phyloP scores from a whole-genome alignment of 306 rosid species.

The Hylodesmum podocarpum region DNA sequence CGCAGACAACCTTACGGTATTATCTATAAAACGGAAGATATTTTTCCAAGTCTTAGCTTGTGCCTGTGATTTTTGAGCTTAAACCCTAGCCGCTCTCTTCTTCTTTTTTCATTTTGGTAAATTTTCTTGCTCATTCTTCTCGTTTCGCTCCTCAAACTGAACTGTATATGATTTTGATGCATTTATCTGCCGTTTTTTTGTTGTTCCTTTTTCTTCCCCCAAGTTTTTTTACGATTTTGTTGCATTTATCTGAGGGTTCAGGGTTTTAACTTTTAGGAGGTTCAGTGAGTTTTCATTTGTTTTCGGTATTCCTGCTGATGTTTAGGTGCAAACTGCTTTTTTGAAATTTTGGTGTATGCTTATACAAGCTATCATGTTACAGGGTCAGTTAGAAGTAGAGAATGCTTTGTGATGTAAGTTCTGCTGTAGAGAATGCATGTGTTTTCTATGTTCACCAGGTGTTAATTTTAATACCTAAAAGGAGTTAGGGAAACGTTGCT shows the following conservation, averaged over 20 bases:
- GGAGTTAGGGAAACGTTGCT: neutral
- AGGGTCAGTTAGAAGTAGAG: neutral
- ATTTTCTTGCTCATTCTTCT: neutral
- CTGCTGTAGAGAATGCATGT: neutral
- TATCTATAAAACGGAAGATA: constrained; percentile 25
- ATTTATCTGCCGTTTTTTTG: neutral
- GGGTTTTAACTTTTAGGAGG: neutral
- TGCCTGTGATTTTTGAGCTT: constrained; percentile 5
- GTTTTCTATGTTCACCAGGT: neutral
- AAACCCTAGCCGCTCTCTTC: constrained; percentile 69
- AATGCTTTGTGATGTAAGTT: neutral
- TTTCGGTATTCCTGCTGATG: neutral
- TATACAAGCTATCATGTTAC: neutral
- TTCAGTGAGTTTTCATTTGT: neutral
- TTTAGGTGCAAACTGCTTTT: neutral
- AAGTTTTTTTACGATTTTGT: neutral
- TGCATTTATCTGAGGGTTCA: too few relatives aligned
- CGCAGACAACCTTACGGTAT: neutral
- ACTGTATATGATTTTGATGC: neutral
- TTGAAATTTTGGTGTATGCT: neutral
- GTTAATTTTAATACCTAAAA: neutral
- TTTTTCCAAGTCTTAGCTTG: neutral
- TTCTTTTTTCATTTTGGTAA: constrained; percentile 35
- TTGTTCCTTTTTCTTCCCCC: too few relatives aligned
- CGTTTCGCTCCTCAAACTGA: neutral